phyloP scores from a whole-genome alignment of 495 filamentous ascomycete species.

The Cudoniella acicularis region DNA sequence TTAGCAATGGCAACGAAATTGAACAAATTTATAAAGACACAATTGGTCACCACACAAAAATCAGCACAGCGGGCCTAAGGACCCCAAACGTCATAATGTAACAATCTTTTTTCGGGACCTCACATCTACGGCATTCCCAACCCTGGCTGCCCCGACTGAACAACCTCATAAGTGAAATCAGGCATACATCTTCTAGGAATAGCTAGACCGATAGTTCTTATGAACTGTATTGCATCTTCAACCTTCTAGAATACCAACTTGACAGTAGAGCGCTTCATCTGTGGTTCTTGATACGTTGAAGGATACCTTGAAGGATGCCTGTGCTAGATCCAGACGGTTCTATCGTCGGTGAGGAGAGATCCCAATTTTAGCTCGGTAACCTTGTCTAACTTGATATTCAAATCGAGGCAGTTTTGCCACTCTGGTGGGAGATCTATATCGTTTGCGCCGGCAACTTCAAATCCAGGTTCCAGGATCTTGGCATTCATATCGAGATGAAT shows the following conservation, averaged over 20 bases:
- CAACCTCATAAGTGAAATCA: background rate
- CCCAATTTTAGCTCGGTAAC: background rate
- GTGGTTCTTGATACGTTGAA: background rate
- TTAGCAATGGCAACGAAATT: background rate
- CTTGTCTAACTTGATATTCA: background rate
- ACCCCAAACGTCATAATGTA: background rate
- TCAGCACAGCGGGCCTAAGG: background rate
- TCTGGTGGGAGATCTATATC: background rate
- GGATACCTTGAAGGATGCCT: background rate
- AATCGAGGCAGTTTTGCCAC: background rate
- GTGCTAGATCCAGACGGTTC: background rate
- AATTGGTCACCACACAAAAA: background rate
- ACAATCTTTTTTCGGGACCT: background rate
- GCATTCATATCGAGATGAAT: background rate
- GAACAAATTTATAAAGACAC: background rate
- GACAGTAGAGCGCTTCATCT: background rate
- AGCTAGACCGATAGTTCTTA: background rate
- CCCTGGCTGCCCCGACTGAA: background rate
- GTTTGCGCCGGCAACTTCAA: background rate
- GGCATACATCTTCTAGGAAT: background rate
- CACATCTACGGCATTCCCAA: background rate
- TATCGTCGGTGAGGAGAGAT: background rate
- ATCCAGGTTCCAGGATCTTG: background rate
- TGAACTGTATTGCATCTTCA: background rate
- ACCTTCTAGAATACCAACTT: background rate